Conservation (phyloP, 148 eudicot species). For the Euryodendron excelsum region DNA sequence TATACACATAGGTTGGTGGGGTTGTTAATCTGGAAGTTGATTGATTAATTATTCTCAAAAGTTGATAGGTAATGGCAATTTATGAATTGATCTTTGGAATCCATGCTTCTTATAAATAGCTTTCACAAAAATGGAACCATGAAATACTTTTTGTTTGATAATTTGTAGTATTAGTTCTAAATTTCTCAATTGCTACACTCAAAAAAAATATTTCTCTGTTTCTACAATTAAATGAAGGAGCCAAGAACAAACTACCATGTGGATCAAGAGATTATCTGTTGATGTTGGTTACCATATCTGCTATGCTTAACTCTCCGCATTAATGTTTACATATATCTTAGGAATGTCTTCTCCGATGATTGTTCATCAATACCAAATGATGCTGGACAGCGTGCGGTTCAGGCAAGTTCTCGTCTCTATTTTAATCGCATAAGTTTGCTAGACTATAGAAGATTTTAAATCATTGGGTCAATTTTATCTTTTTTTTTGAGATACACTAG, state of each 20-base stretch:
- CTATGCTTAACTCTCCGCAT: conserved; percentile 2
- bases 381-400: conserved; percentile 65
- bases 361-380: conserved; percentile 63
- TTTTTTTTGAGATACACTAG: not conserved
- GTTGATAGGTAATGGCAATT: not conserved
- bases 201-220: too few species aligned
- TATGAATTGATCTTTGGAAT: not conserved
- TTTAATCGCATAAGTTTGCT: not conserved
- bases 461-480: not conserved
- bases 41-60: not conserved
- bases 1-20: not conserved
- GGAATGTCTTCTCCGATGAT: conserved; percentile 86
- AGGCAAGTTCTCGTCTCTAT: conserved; percentile 52
- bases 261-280: not conserved
- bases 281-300: conserved; percentile 2
- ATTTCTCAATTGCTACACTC: too few species aligned
- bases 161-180: not conserved
- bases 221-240: not conserved
- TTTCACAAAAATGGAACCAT: not conserved
- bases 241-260: not conserved
- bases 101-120: not conserved
- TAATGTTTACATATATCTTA: conserved; percentile 23
- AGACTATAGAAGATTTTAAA: not conserved
- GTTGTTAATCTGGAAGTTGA: not conserved
- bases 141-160: not conserved